A percentile compares a stretch with the other conserved stretches of the same genome.
Evolutionary conservation across 441 rosid genomes (phyloP).

Genomic region (Brassica hybrid): DNA sequence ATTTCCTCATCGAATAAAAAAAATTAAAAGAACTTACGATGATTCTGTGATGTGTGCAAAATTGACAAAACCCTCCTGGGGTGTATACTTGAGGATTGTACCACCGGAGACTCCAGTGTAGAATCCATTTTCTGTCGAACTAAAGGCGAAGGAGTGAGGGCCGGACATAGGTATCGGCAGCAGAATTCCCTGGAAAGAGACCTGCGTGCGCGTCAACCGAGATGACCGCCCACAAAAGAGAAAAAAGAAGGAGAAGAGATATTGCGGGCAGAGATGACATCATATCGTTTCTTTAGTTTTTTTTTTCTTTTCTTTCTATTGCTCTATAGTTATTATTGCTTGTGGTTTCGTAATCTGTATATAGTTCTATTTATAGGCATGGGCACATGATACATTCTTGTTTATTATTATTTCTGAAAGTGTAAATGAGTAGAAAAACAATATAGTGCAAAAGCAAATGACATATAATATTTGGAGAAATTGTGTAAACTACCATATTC

Average conservation of each 20-base stretch:
- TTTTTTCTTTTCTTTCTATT: background rate
- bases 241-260: constrained; percentile 2
- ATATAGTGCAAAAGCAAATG: too few species aligned
- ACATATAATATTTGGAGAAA: too few species aligned
- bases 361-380: constrained; percentile 5
- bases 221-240: constrained; percentile 30
- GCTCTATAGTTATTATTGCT: background rate
- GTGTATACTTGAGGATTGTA: constrained; percentile 36
- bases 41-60: constrained; percentile 34
- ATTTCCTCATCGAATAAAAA: background rate
- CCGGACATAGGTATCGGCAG: constrained; percentile 35
- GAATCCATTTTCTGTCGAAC: constrained; percentile 36
- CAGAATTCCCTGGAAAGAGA: constrained; percentile 32
- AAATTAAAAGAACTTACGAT: constrained; percentile 26
- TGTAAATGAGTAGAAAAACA: too few species aligned
- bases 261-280: constrained; percentile 11
- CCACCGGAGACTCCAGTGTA: constrained; percentile 45
- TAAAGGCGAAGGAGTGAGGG: constrained; percentile 40
- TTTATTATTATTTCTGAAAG: background rate
- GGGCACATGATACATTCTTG: background rate
- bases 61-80: constrained; percentile 31
- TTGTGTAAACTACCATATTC: too few species aligned
- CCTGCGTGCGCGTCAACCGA: constrained; percentile 4
- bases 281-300: background rate
- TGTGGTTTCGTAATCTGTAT: background rate